phyloP scores from a whole-genome alignment of 2,329 filamentous ascomycete species.

The Fusarium tanahbumbuense region DNA sequence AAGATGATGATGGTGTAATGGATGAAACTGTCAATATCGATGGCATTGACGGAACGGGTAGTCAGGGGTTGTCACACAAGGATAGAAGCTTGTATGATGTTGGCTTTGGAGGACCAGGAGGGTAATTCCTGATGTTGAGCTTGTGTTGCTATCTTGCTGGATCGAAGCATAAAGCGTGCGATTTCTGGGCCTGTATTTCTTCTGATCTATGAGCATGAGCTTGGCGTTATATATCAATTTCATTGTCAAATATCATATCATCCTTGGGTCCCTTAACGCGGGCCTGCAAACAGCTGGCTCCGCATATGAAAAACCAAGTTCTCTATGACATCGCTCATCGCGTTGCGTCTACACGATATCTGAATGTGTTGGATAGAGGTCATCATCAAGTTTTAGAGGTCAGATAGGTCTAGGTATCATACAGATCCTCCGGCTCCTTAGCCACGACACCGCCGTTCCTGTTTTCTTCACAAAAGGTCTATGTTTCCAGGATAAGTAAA shows the following conservation, averaged over 20 bases:
- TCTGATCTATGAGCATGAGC: conserved; percentile 22
- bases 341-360: neutral
- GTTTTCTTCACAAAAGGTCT: conserved; percentile 24
- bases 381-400: conserved; percentile 45
- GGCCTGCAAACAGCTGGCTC: neutral
- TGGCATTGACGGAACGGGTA: conserved; percentile 19
- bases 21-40: conserved; percentile 35
- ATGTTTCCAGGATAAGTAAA: conserved; percentile 33
- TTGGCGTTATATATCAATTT: neutral
- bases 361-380: conserved; percentile 31
- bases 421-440: conserved; percentile 49
- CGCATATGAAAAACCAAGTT: neutral
- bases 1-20: conserved; percentile 54
- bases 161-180: conserved; percentile 35
- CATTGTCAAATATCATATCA: neutral
- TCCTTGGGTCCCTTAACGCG: neutral
- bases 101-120: conserved; percentile 43
- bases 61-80: conserved; percentile 37
- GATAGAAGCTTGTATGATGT: conserved; percentile 48
- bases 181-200: conserved; percentile 6
- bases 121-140: conserved; percentile 5
- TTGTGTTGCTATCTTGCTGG: neutral
- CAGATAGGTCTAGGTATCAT: conserved; percentile 51
- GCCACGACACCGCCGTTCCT: conserved; percentile 27
- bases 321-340: neutral